A percentile compares a stretch with the other conserved stretches of the same genome.
These are phyloP conservation scores for Fusarium lateritium DNA, from an alignment of 2,329 filamentous ascomycete species.

Conservation along the genomic window DNA sequence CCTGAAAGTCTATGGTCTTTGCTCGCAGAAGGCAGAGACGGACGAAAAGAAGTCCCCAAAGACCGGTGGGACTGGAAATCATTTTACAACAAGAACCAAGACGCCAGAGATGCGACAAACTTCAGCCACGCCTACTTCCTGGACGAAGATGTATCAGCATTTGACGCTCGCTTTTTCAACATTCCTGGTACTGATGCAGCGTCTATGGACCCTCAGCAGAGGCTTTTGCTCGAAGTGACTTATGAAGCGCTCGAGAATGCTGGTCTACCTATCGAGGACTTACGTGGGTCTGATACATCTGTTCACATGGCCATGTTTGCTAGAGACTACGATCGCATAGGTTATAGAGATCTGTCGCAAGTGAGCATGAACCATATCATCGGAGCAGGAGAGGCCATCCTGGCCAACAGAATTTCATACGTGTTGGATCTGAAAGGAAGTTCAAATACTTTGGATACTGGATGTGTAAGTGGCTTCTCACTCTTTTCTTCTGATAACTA, in stretches of 20 bases:
- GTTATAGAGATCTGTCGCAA: slow-evolving; percentile 9
- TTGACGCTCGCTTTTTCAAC: slow-evolving; percentile 18
- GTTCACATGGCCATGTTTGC: slow-evolving; percentile 12
- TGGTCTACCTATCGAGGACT: not conserved
- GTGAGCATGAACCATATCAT: slow-evolving; percentile 10
- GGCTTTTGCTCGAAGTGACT: slow-evolving; percentile 3
- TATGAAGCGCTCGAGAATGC: slow-evolving; percentile 14
- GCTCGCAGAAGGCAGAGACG: slow-evolving; percentile 5
- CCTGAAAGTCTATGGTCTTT: slow-evolving; percentile 8
- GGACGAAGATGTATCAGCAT: slow-evolving; percentile 3
- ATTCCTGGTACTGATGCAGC: slow-evolving; percentile 9
- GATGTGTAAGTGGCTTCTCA: not conserved
- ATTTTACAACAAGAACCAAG: slow-evolving; percentile 15
- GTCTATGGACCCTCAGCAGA: slow-evolving; percentile 17
- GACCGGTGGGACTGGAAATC: slow-evolving; percentile 11
- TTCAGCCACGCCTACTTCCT: slow-evolving; percentile 17
- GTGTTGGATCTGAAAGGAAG: slow-evolving; percentile 10
- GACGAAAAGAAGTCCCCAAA: slow-evolving; percentile 7
- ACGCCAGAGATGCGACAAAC: slow-evolving; percentile 4
- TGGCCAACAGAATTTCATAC: slow-evolving; percentile 15
- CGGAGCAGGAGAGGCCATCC: slow-evolving; percentile 1
- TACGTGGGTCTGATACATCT: slow-evolving; percentile 4
- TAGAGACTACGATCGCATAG: slow-evolving; percentile 9
- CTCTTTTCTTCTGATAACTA: not conserved
- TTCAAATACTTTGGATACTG: slow-evolving; percentile 3